A percentile compares a stretch with the other conserved stretches of the same genome.
These are phyloP conservation scores for Acacia acuminata DNA, from an alignment of 306 rosid species.

Conservation along the genomic window DNA sequence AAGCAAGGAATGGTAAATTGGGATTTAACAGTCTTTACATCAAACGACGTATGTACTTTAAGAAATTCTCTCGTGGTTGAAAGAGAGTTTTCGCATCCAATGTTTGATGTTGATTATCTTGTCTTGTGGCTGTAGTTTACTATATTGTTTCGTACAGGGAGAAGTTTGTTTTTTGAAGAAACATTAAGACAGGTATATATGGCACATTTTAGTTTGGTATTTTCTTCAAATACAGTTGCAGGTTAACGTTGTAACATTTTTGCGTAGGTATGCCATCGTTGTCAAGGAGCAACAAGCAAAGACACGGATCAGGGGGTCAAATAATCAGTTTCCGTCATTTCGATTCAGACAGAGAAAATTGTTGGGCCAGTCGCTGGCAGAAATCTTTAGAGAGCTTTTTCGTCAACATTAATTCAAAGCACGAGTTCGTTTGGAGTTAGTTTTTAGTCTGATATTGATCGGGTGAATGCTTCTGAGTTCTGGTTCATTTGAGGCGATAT, in stretches of 20 bases:
- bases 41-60: neutral
- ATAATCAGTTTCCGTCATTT: neutral
- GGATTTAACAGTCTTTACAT: neutral
- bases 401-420: neutral
- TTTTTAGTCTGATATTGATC: neutral
- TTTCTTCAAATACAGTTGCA: neutral
- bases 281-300: neutral
- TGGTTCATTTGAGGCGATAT: neutral
- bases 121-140: neutral
- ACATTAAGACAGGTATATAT: neutral
- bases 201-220: neutral
- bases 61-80: neutral
- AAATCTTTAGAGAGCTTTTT: neutral
- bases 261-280: conserved; percentile 14
- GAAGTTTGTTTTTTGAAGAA: neutral
- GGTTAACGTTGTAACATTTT: neutral
- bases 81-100: neutral
- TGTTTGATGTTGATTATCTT: conserved; percentile 14
- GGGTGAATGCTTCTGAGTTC: neutral
- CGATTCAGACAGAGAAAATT: neutral
- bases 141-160: neutral
- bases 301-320: neutral
- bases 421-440: neutral
- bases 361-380: no score
- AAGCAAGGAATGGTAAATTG: neutral